Percentiles rank a stretch among this genome's conserved stretches.
Conservation (phyloP, 2,329 filamentous ascomycete genomes). For the Rutstroemia sp. region DNA sequence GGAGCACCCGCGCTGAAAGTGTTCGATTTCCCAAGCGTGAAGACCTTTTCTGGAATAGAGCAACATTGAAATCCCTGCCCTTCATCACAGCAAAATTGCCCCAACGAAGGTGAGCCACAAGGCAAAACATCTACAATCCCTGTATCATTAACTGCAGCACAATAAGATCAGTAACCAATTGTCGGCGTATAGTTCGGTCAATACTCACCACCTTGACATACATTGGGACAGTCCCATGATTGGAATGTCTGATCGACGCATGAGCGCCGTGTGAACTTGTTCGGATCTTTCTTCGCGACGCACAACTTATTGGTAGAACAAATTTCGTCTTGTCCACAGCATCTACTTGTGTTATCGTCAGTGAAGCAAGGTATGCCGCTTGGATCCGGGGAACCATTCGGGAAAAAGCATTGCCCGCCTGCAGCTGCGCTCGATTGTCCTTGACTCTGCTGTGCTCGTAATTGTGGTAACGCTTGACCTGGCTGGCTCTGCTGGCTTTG, state of each 20-base stretch:
- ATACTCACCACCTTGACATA: slow-evolving; percentile 14
- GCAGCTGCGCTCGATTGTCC: not conserved
- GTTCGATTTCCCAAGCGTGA: slow-evolving; percentile 7
- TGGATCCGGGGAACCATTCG: slow-evolving; percentile 8
- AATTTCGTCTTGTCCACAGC: slow-evolving; percentile 12
- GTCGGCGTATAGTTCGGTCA: not conserved
- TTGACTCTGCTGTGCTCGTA: not conserved
- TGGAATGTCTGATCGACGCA: slow-evolving; percentile 12
- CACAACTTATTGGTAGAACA: slow-evolving; percentile 17
- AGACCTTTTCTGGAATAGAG: slow-evolving; percentile 6
- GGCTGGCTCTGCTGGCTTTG: not conserved
- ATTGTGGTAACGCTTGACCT: not conserved
- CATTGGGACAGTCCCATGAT: slow-evolving; percentile 12
- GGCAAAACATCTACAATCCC: slow-evolving; percentile 7
- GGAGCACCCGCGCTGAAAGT: not conserved
- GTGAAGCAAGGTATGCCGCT: slow-evolving; percentile 15
- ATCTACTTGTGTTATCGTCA: slow-evolving; percentile 10
- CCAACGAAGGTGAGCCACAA: slow-evolving; percentile 11
- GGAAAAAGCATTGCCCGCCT: slow-evolving; percentile 9
- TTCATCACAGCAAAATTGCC: slow-evolving; percentile 16
- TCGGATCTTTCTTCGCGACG: slow-evolving; percentile 9
- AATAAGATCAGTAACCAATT: not conserved
- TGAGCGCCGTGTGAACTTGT: slow-evolving; percentile 10
- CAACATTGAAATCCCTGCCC: slow-evolving; percentile 13
- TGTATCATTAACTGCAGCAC: slow-evolving; percentile 8